Conservation (phyloP, 768 basidiomycete species). For the Postia placenta region DNA sequence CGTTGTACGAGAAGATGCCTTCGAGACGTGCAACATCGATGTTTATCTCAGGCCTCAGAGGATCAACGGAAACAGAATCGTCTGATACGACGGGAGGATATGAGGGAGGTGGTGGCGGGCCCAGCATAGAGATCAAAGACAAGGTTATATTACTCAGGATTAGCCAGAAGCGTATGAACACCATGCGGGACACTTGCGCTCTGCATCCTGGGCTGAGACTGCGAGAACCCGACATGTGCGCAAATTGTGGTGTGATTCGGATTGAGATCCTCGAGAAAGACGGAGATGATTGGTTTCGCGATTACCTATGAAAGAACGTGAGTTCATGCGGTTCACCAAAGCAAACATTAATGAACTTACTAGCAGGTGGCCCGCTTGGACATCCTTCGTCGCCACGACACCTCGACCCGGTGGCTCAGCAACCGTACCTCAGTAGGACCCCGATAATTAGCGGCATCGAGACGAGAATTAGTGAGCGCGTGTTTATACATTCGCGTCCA, state of each 20-base stretch:
- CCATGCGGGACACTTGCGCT: conserved; percentile 5
- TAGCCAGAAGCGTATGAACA: conserved; percentile 16
- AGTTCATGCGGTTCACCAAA: not conserved
- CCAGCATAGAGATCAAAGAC: conserved; percentile 24
- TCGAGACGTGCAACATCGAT: conserved; percentile 24
- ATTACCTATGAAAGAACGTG: conserved; percentile 15
- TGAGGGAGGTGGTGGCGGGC: conserved; percentile 11
- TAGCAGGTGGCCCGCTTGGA: conserved; percentile 23
- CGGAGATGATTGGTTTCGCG: conserved; percentile 22
- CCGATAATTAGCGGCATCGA: conserved; percentile 19
- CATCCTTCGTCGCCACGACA: conserved; percentile 15
- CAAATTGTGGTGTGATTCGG: not conserved
- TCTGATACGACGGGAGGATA: conserved; percentile 8
- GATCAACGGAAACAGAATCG: not conserved
- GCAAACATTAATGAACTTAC: conserved; percentile 13
- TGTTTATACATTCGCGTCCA: conserved; percentile 18
- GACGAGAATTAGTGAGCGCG: conserved; percentile 3
- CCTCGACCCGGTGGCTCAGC: conserved; percentile 19
- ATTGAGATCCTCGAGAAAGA: conserved; percentile 11
- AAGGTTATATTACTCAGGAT: conserved; percentile 14
- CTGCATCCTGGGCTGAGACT: conserved; percentile 3
- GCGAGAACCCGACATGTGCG: conserved; percentile 7
- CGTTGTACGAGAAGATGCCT: conserved; percentile 19
- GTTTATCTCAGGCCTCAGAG: conserved; percentile 4
- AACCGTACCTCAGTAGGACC: conserved; percentile 15